Evolutionary conservation across 768 basidiomycete genomes (phyloP).

Genomic region (Pleurotus sapidus): DNA sequence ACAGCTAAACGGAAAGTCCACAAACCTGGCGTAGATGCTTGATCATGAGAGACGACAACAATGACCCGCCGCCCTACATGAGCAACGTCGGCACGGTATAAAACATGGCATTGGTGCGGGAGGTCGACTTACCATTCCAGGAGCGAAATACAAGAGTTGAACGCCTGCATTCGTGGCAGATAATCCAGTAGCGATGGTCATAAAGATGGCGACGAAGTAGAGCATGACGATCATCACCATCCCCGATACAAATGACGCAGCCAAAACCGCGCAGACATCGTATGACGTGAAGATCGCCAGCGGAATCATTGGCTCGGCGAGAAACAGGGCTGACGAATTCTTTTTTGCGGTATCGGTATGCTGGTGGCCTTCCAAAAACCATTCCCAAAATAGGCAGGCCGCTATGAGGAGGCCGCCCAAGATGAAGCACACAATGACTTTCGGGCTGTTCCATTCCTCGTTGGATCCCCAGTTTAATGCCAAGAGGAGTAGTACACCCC

Average conservation of each 20-base stretch:
- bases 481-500: conserved; percentile 44
- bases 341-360: background rate
- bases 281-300: conserved; percentile 37
- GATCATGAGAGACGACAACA: conserved; percentile 31
- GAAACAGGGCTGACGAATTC: conserved; percentile 9
- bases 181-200: conserved; percentile 40
- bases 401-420: conserved; percentile 41
- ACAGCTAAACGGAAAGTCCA: background rate
- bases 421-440: conserved; percentile 45
- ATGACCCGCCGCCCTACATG: conserved; percentile 39
- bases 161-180: conserved; percentile 38
- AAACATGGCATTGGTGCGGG: background rate
- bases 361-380: conserved; percentile 29
- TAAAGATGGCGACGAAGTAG: conserved; percentile 53
- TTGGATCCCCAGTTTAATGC: conserved; percentile 51
- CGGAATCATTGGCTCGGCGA: conserved; percentile 43
- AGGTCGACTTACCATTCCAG: conserved; percentile 36
- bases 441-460: conserved; percentile 35
- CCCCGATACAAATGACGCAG: conserved; percentile 36
- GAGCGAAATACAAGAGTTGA: conserved; percentile 51
- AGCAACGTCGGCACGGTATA: no score
- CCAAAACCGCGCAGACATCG: conserved; percentile 37
- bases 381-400: conserved; percentile 40
- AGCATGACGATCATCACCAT: conserved; percentile 52
- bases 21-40: conserved; percentile 29